A percentile compares a stretch with the other conserved stretches of the same genome.
phyloP scores from a whole-genome alignment of 768 basidiomycete genomes.

The Macrolepiota albuminosa region DNA sequence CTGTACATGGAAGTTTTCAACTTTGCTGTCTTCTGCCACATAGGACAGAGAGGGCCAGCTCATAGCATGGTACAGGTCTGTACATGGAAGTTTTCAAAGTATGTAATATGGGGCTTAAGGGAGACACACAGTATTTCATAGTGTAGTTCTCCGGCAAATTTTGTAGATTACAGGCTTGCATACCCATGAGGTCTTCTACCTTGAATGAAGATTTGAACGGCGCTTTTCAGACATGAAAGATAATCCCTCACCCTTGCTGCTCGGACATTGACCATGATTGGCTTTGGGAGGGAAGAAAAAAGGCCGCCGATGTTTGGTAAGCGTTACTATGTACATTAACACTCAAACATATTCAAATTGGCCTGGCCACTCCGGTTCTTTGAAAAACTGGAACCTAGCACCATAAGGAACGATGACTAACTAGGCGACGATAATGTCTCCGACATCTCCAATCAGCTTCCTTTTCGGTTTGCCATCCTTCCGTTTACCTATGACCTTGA shows the following conservation, averaged over 20 bases:
- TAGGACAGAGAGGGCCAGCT: slow-evolving; percentile 96
- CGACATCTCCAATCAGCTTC: slow-evolving; percentile 36
- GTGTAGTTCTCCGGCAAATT: slow-evolving; percentile 95
- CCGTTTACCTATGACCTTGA: slow-evolving; percentile 34
- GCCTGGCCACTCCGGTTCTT: not conserved
- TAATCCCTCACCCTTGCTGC: slow-evolving; percentile 30
- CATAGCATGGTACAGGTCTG: slow-evolving; percentile 85
- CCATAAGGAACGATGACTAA: not conserved
- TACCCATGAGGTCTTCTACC: slow-evolving; percentile 87
- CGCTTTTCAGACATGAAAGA: not conserved
- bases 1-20: slow-evolving; percentile 30
- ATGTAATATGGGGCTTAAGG: not conserved
- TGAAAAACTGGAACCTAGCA: too few relatives aligned
- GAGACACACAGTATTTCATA: slow-evolving; percentile 65
- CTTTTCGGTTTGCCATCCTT: slow-evolving; percentile 42
- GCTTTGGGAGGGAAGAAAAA: not conserved
- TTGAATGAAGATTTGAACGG: slow-evolving; percentile 21
- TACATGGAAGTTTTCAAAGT: slow-evolving; percentile 16
- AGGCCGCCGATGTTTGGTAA: not conserved
- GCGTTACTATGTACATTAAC: not conserved
- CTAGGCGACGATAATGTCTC: slow-evolving; percentile 39
- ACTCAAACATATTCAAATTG: not conserved
- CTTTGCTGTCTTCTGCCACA: slow-evolving; percentile 89
- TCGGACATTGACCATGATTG: slow-evolving; percentile 38
- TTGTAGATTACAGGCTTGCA: slow-evolving; percentile 95